phyloP scores from a whole-genome alignment of 2,329 filamentous ascomycete genomes.

The Colletotrichum acutatum region DNA sequence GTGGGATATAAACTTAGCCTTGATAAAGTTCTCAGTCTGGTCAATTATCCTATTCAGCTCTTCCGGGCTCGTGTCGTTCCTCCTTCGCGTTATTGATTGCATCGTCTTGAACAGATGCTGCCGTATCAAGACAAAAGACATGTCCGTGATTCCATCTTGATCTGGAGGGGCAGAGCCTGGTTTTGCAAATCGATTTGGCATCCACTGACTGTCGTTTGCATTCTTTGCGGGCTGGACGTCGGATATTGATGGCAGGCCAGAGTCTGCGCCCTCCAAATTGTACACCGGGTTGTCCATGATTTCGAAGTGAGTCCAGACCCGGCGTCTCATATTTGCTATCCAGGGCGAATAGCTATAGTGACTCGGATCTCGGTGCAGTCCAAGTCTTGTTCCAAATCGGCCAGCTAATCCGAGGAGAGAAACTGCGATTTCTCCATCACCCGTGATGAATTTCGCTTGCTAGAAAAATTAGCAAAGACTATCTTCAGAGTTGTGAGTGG shows the following conservation, averaged over 20 bases:
- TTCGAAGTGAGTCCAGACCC: constrained; percentile 32
- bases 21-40: constrained; percentile 20
- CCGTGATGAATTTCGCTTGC: constrained; percentile 30
- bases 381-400: constrained; percentile 25
- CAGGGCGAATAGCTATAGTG: constrained; percentile 31
- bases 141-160: constrained; percentile 36
- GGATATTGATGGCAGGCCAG: constrained; percentile 29
- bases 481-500: neutral
- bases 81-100: constrained; percentile 4
- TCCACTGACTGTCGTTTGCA: constrained; percentile 37
- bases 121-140: constrained; percentile 35
- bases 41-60: constrained; percentile 22
- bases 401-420: constrained; percentile 26
- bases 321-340: constrained; percentile 23
- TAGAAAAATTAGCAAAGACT: neutral
- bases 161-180: constrained; percentile 32
- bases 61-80: constrained; percentile 12
- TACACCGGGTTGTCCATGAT: constrained; percentile 35
- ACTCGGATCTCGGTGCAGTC: constrained; percentile 28
- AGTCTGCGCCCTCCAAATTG: constrained; percentile 36
- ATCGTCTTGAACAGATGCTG: constrained; percentile 17
- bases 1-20: constrained; percentile 28
- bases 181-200: constrained; percentile 33
- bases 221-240: constrained; percentile 31
- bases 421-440: constrained; percentile 26